Base-by-base conservation (phyloP, 208 protist genomes). In the Wallacemonas sp. region DNA sequence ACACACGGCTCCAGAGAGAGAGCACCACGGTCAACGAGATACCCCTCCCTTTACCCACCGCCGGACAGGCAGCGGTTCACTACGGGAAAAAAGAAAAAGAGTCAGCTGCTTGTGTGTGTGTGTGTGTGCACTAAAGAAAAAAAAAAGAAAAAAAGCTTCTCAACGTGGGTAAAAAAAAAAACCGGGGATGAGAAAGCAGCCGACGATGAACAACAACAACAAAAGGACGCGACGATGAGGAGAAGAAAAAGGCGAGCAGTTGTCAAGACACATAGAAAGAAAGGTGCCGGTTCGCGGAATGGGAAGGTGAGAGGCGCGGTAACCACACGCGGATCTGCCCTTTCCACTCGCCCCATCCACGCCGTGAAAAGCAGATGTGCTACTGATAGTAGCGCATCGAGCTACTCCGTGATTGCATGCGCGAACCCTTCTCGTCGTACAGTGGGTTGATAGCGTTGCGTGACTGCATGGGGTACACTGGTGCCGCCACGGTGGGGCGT, bases 301-400 rank as follows among this genome's bases (percentile, higher is more conserved):
- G n/a, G n/a, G n/a, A n/a, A n/a, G n/a, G n/a, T n/a, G n/a, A n/a
- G n/a, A n/a, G n/a, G n/a, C n/a, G n/a, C n/a, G n/a, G n/a, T n/a
- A n/a, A n/a, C n/a, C n/a, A n/a, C n/a, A n/a, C n/a, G n/a, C n/a
- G n/a, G n/a, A n/a, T n/a, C n/a, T n/a, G n/a, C n/a, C n/a, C n/a
- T n/a, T n/a, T n/a, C n/a, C n/a, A n/a, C n/a, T n/a, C n/a, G n/a
- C n/a, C n/a, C n/a, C n/a, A n/a, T n/a, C n/a, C n/a, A n/a, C n/a
- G n/a, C n/a, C n/a, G n/a, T n/a, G n/a, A n/a, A n/a, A n/a, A n/a
- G n/a, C n/a, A n/a, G n/a, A n/a, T n/a, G n/a, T n/a, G n/a, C n/a
- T 48, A 53, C 45, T 53, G 45, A 17, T 53, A 38, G 45, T 53
- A 53, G 8, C 45, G 45, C 45, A 53, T 53, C 13, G 45, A 53